A percentile compares a stretch with the other conserved stretches of the same genome.
phyloP scores from a whole-genome alignment of 352 stramenopile species.

The Phytophthora crassamura region DNA sequence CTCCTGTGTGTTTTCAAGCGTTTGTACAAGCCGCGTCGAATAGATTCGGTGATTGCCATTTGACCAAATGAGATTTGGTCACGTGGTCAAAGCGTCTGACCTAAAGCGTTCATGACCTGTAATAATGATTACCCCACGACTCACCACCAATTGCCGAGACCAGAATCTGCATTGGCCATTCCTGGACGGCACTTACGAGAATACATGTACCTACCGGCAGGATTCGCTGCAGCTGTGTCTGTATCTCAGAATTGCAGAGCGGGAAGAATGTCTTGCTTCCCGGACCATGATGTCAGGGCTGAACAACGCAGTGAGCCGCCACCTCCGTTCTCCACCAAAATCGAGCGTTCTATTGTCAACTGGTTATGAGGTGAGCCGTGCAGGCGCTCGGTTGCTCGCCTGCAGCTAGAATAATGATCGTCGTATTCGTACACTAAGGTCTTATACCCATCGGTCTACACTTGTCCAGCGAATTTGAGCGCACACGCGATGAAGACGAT shows the following conservation, averaged over 20 bases:
- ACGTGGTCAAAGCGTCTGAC: too few relatives aligned
- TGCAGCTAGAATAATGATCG: conserved; percentile 27
- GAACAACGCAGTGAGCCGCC: not conserved
- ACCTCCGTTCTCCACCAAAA: conserved; percentile 12
- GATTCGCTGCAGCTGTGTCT: too few relatives aligned
- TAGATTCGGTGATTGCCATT: too few relatives aligned
- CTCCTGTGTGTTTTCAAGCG: too few relatives aligned
- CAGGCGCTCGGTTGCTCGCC: not conserved
- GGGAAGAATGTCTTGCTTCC: too few relatives aligned
- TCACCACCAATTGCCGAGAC: not conserved
- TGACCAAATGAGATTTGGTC: too few relatives aligned
- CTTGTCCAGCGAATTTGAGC: conserved; percentile 24
- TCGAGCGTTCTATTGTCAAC: conserved; percentile 19
- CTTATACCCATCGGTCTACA: conserved; percentile 31
- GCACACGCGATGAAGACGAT: conserved; percentile 26
- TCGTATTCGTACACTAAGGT: conserved; percentile 32
- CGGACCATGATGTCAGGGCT: not conserved
- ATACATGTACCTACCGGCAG: conserved; percentile 1
- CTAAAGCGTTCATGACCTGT: too few relatives aligned
- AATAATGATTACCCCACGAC: too few relatives aligned
- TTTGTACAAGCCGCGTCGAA: too few relatives aligned
- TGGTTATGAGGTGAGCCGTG: conserved; percentile 18
- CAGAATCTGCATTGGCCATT: too few relatives aligned
- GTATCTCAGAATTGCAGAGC: too few relatives aligned
- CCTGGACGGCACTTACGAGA: not conserved